Base-by-base conservation (phyloP, 2,329 filamentous ascomycete species). In the Achaetomium macrosporum region DNA sequence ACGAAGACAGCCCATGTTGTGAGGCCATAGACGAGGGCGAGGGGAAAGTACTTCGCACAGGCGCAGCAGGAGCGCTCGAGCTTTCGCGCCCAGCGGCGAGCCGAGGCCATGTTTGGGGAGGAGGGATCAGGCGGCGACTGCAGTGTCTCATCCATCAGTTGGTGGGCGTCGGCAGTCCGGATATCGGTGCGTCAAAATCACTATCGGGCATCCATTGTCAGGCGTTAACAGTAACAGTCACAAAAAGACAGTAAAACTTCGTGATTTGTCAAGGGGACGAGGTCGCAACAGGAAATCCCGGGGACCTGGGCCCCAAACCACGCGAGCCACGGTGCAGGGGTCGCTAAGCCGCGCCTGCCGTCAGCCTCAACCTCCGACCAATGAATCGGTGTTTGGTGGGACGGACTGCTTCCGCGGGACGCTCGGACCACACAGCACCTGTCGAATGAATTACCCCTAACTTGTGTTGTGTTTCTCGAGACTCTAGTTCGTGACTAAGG, bases 1-100 rank as follows among this genome's bases (percentile, higher is more conserved):
- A 96, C 90, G 78, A 87, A 96, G n/a, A 87, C 81, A 2, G 90
- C 91, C 93, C 93, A 99, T 11, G 87, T 87, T n/a, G 90, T 92
- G 60, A 96, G 70, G 51, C 86, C 80, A 65, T 96, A 96, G 54
- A 97, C 88, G 66, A 97, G 96, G 29, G 75, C 75, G 16, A 97
- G 77, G n/a, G 92, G 92, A 61, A 95, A 88, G 69, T 90, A 96
- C 25, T 83, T 88, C 49, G 87, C 77, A 56, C 83, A 81, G 41
- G 78, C 74, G 73, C 91, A 97, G 76, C 90, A 96, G 65, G 82
- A 85, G 46, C 90, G 86, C 76, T 96, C 91, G 63, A 88, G 50
- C 67, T 78, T 82, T 59, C 87, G 78, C 45, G 82, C 85, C 75
- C 82, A 87, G 64, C 80, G 76, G 62, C 78, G 78, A 66, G 55